Base-by-base conservation (phyloP, 495 filamentous ascomycete species). In the Bacidia gigantensis region DNA sequence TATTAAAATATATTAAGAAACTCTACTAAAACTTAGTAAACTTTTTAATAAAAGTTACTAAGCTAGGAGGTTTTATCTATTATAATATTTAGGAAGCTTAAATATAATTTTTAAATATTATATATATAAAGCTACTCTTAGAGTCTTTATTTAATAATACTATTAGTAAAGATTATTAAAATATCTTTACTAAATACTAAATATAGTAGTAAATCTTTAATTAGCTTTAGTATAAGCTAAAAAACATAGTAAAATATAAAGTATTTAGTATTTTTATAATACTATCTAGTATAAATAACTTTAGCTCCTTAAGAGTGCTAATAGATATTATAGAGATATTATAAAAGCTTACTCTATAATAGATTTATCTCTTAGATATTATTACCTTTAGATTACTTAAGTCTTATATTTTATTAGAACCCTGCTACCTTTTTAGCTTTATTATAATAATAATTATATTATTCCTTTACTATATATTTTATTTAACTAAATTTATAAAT, bases 381-480 rank as follows among this genome's bases (percentile, higher is more conserved):
- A 35, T 35, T 5, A 35, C 14, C 14, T 35, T 35, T 35, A 35
- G 14, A 14, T 35, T 7, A 35, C 5, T 7, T 5, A 35, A 7
- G 14, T 35, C 29, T 35, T 7, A 35, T 35, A 35, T 7, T 35
- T 35, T 35, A 7, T 7, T 7, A 5, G 5, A 7, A 35, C 5
- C 5, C 14, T 35, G 14, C 29, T 35, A 35, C 14, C 5, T 35
- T 7, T 7, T 35, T 7, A 14, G 14, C 5, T 7, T 35, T 35
- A 52, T 14, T 2, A 46, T 52, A 52, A 43, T 49, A 49, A 3
- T 49, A 25, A 17, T 49, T 49, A 25, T 49, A 26, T 9, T 35
- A 1, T 29, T 38, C 11, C 47, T 49, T n/a, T 29, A 18, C 1
- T 29, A 50, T n/a, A 32, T 17, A n/a, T 21, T 32, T 12, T n/a